A percentile compares a stretch with the other conserved stretches of the same genome.
These are phyloP conservation scores for Hygrophila difformis DNA, from an alignment of 257 asterid species.

Conservation along the genomic window DNA sequence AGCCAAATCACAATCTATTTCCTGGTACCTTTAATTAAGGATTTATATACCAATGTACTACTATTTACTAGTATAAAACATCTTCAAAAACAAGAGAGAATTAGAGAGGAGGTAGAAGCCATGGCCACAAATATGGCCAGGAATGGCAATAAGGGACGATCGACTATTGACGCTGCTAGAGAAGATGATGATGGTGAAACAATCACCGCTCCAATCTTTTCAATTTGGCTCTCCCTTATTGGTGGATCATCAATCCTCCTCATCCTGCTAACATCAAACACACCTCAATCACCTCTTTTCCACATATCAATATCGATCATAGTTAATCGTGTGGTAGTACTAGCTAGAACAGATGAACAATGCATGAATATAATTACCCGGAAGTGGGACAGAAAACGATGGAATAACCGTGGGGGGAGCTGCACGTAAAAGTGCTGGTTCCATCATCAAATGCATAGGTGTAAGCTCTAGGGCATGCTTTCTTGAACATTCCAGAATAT, in stretches of 20 bases:
- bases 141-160: too few species aligned
- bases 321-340: neutral
- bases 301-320: neutral
- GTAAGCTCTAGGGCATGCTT: conserved; percentile 60
- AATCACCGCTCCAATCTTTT: too few species aligned
- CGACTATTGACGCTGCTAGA: too few species aligned
- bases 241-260: conserved; percentile 30
- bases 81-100: too few species aligned
- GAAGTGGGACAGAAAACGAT: conserved; percentile 34
- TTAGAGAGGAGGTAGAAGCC: too few species aligned
- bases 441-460: conserved; percentile 50
- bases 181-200: too few species aligned
- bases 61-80: too few species aligned
- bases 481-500: conserved; percentile 42
- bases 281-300: neutral
- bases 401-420: conserved; percentile 30
- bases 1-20: too few species aligned
- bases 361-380: conserved; percentile 11
- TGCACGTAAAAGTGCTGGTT: conserved; percentile 61
- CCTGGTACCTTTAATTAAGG: too few species aligned
- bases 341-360: neutral
- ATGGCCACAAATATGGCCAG: too few species aligned
- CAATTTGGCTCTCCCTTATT: too few species aligned
- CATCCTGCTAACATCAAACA: conserved; percentile 31
- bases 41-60: too few species aligned